Conservation (phyloP, 805 yeast genomes). For the Babjeviella inositovora region DNA sequence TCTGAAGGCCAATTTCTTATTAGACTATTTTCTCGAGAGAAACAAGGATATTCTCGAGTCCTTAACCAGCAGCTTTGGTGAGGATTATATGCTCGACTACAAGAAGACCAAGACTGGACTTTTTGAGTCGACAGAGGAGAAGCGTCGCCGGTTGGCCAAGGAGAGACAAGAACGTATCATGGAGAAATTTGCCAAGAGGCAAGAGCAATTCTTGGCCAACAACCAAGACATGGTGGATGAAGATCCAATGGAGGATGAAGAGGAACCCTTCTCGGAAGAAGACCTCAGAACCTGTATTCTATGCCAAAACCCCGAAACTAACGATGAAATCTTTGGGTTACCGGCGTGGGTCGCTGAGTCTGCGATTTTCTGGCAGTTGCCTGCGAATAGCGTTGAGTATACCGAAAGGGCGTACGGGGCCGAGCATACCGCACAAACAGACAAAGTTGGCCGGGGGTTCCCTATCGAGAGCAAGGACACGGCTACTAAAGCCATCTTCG, state of each 20-base stretch:
- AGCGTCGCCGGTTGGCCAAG: slow-evolving; percentile 38
- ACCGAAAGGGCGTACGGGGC: slow-evolving; percentile 8
- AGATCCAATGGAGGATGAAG: slow-evolving; percentile 7
- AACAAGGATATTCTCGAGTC: slow-evolving; percentile 33
- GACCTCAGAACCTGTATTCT: slow-evolving; percentile 33
- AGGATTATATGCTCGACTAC: slow-evolving; percentile 29
- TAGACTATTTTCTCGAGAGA: slow-evolving; percentile 31
- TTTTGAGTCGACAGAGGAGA: slow-evolving; percentile 38
- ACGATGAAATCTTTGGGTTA: slow-evolving; percentile 35
- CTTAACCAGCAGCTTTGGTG: slow-evolving; percentile 41
- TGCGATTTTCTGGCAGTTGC: slow-evolving; percentile 32
- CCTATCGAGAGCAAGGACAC: slow-evolving; percentile 1
- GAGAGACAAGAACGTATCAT: slow-evolving; percentile 45
- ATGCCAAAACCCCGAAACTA: slow-evolving; percentile 36
- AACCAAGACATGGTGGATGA: slow-evolving; percentile 11
- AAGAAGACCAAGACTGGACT: slow-evolving; percentile 21
- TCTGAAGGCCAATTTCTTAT: slow-evolving; percentile 38
- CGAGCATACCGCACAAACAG: too few species aligned
- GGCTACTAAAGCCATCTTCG: slow-evolving; percentile 1
- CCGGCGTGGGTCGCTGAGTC: slow-evolving; percentile 31
- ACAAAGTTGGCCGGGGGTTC: too few species aligned
- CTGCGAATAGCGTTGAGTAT: slow-evolving; percentile 7
- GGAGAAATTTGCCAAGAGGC: slow-evolving; percentile 43
- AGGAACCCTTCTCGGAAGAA: slow-evolving; percentile 8
- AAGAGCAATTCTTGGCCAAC: slow-evolving; percentile 21